Percentiles rank a stretch among this genome's conserved stretches.
Evolutionary conservation across 805 yeast species (phyloP).

Genomic region (Saccharomycopsis olivae): DNA sequence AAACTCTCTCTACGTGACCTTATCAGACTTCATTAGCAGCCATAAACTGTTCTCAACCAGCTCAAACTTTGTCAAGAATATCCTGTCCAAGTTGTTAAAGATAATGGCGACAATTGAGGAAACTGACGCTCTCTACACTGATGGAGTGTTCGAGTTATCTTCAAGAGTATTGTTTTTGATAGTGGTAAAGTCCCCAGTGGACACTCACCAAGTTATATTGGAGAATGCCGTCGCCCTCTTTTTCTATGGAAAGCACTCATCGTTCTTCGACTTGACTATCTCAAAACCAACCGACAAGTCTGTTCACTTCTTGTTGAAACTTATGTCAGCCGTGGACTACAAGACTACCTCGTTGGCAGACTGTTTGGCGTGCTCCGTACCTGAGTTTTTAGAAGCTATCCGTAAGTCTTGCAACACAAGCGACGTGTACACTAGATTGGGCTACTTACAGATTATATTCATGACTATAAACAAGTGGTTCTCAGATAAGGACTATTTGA

Average conservation of each 20-base stretch:
- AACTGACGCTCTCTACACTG: slow-evolving; percentile 6
- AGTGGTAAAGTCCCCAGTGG: slow-evolving; percentile 22
- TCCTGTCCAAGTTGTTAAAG: slow-evolving; percentile 31
- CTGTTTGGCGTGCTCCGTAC: too few relatives aligned
- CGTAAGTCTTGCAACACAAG: not conserved
- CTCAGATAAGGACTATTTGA: not conserved
- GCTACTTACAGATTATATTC: slow-evolving; percentile 45
- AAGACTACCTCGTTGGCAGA: slow-evolving; percentile 1
- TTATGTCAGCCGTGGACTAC: slow-evolving; percentile 41
- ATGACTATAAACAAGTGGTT: slow-evolving; percentile 50
- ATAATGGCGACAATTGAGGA: slow-evolving; percentile 15
- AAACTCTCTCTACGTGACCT: slow-evolving; percentile 10
- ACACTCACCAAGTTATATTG: slow-evolving; percentile 35
- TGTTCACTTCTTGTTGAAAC: slow-evolving; percentile 32
- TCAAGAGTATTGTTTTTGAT: slow-evolving; percentile 28
- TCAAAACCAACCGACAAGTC: slow-evolving; percentile 17
- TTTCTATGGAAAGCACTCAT: not conserved
- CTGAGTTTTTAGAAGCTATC: not conserved
- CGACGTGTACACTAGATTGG: slow-evolving; percentile 29
- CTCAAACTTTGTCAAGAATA: slow-evolving; percentile 31
- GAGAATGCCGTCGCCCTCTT: slow-evolving; percentile 20
- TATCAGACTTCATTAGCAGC: slow-evolving; percentile 3
- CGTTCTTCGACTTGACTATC: not conserved
- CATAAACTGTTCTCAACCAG: slow-evolving; percentile 10
- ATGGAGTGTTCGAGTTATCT: slow-evolving; percentile 21